phyloP scores from a whole-genome alignment of 495 filamentous ascomycete genomes.

The Hypoxylon rickii region DNA sequence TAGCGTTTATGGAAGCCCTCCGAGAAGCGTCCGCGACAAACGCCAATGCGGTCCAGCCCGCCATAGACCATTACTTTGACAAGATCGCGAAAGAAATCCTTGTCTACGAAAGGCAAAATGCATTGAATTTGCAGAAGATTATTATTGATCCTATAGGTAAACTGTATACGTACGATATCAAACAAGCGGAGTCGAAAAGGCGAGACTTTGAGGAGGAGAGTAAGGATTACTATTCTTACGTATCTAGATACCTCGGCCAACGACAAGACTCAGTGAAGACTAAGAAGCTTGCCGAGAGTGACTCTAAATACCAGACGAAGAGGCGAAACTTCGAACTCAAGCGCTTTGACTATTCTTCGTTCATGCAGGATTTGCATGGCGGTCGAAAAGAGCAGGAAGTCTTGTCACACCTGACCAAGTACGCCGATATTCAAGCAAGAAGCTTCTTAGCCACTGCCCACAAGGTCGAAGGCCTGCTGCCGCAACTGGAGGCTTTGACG shows the following conservation, averaged over 20 bases:
- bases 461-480: conserved; percentile 84
- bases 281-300: conserved; percentile 92
- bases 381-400: conserved; percentile 98
- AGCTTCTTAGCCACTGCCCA: conserved; percentile 80
- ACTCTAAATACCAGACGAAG: conserved; percentile 94
- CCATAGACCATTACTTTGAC: conserved; percentile 97
- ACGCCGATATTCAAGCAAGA: conserved; percentile 86
- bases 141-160: conserved; percentile 93
- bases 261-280: conserved; percentile 94
- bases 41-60: conserved; percentile 92
- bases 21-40: conserved; percentile 88
- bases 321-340: conserved; percentile 93
- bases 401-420: conserved; percentile 92
- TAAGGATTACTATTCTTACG: conserved; percentile 94
- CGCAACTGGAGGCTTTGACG: conserved; percentile 90
- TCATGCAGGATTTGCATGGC: conserved; percentile 98
- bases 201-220: conserved; percentile 98
- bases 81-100: conserved; percentile 93
- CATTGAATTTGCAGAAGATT: conserved; percentile 80
- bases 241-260: conserved; percentile 92
- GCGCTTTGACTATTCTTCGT: conserved; percentile 97
- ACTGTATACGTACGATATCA: conserved; percentile 94
- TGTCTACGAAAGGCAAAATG: conserved; percentile 81
- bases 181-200: conserved; percentile 95
- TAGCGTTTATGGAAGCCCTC: conserved; percentile 83